phyloP scores from a whole-genome alignment of 805 yeast species.

The Ogataea pilisensis region DNA sequence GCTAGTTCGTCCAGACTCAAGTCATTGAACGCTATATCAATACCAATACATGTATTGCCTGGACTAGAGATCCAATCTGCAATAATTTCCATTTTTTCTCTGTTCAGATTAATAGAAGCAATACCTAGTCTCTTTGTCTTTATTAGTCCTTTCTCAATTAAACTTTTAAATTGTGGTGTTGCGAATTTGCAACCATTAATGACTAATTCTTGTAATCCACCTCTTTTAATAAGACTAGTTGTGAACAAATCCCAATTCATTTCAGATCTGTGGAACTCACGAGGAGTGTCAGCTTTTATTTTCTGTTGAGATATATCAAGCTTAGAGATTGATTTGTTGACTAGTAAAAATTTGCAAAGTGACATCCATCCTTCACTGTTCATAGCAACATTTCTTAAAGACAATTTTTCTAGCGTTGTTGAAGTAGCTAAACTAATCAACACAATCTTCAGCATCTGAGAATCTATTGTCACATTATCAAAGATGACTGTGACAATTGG shows the following conservation, averaged over 20 bases:
- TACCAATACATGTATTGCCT: slow-evolving; percentile 45
- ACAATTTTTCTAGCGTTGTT: slow-evolving; percentile 44
- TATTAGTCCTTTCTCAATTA: slow-evolving; percentile 40
- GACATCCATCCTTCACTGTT: slow-evolving; percentile 48
- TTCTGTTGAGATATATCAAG: slow-evolving; percentile 56
- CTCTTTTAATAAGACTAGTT: slow-evolving; percentile 37
- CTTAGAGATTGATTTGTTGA: slow-evolving; percentile 41
- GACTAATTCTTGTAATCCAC: slow-evolving; percentile 56
- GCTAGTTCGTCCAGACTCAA: slow-evolving; percentile 41
- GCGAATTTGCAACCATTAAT: slow-evolving; percentile 52
- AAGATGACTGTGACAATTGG: slow-evolving; percentile 53
- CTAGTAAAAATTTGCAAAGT: slow-evolving; percentile 44
- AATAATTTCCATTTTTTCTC: slow-evolving; percentile 36
- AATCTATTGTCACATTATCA: slow-evolving; percentile 52
- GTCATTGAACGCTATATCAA: slow-evolving; percentile 54
- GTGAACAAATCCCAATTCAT: slow-evolving; percentile 54
- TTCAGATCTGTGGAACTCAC: slow-evolving; percentile 35
- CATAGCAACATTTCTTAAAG: slow-evolving; percentile 52
- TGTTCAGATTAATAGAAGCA: slow-evolving; percentile 47
- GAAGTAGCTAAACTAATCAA: slow-evolving; percentile 43
- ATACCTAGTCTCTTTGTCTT: slow-evolving; percentile 50
- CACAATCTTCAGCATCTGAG: slow-evolving; percentile 49
- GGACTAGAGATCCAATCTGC: slow-evolving; percentile 46
- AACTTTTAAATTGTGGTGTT: slow-evolving; percentile 36
- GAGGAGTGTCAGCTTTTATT: slow-evolving; percentile 42